Base-by-base conservation (phyloP, 768 basidiomycete species). In the Candolleomyces eurysporus region DNA sequence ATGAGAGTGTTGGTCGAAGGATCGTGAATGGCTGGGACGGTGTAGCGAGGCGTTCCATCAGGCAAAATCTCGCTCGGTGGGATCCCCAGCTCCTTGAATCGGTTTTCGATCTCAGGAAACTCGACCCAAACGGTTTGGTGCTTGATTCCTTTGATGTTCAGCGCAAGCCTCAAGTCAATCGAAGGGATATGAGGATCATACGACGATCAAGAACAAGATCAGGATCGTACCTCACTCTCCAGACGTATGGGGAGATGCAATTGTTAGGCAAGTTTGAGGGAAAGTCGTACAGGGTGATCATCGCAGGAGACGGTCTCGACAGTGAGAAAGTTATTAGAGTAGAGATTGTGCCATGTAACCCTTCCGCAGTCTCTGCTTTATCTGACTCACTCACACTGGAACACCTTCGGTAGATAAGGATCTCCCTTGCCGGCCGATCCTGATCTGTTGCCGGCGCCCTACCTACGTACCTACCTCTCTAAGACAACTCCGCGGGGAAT, bases 251-350 rank as follows among this genome's bases (percentile, higher is more conserved):
- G 1, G 75, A 73, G 73, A 73, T 79, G 1, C 72, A 67, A n/a
- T 58, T 65, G 4, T 63, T 60, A 13, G 73, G 68, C 16, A 62
- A 48, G 17, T 64, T 69, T n/a, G 71, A 67, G 4, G 73, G 65
- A 51, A 78, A 75, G 63, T 82, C 80, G 64, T 79, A 80, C 30
- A 82, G 63, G 6, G 68, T 68, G 57, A 79, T 73, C 32, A 67
- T 63, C 45, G 45, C 19, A 21, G 16, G 45, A 36, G 36, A 11
- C 36, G 6, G 36, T 8, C 8, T 36, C 36, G 11, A 36, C 2
- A 5, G 45, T 26, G 26, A 26, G 26, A 26, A 4, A 26, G 26
- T 2, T 26, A 26, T 26, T 26, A 26, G 26, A 2, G 26, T 2
- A 26, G 26, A 26, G 26, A 26, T 26, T 26, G 26, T 26, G 26